Conservation (phyloP, 176 grass and related monocot species). For the Rhynchospora tenuis region DNA sequence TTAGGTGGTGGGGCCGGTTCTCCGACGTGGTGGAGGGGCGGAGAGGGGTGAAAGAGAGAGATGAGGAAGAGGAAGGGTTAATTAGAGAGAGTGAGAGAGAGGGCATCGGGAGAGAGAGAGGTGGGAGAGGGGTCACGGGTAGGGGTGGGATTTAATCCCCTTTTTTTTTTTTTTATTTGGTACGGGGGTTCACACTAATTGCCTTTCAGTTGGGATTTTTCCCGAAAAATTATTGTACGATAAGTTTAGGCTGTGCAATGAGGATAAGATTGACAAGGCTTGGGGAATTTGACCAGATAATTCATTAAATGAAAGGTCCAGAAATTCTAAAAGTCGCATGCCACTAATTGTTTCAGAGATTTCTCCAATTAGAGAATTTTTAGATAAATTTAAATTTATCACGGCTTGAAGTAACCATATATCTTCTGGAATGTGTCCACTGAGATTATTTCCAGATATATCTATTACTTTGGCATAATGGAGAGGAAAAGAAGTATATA, state of each 20-base stretch:
- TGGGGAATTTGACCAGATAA: slow-evolving; percentile 23
- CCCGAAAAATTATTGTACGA: slow-evolving; percentile 36
- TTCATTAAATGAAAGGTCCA: slow-evolving; percentile 30
- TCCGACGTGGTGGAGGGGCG: too few relatives aligned
- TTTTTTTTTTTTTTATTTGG: too few relatives aligned
- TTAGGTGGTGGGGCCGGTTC: too few relatives aligned
- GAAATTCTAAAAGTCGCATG: slow-evolving; percentile 30
- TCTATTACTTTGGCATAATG: slow-evolving; percentile 14
- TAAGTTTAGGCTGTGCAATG: slow-evolving; percentile 23
- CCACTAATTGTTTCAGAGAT: slow-evolving; percentile 12
- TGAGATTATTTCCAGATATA: slow-evolving; percentile 27
- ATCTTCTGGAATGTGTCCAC: slow-evolving; percentile 18
- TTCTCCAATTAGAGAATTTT: slow-evolving; percentile 2
- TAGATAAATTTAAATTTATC: slow-evolving; percentile 27
- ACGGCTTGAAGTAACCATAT: slow-evolving; percentile 2
- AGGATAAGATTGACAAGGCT: slow-evolving; percentile 7
- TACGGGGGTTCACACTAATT: too few relatives aligned
- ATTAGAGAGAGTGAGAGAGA: too few relatives aligned
- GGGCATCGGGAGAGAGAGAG: too few relatives aligned
- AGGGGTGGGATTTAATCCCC: too few relatives aligned
- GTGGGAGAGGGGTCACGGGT: too few relatives aligned
- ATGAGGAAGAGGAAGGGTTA: too few relatives aligned
- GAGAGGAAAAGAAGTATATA: neutral
- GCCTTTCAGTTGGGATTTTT: slow-evolving; percentile 18
- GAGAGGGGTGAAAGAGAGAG: too few relatives aligned